Evolutionary conservation across 108 stramenopile species (phyloP), one percentile per base, ranked within the genome.

Genomic region (Nitzschia sp.): DNA sequence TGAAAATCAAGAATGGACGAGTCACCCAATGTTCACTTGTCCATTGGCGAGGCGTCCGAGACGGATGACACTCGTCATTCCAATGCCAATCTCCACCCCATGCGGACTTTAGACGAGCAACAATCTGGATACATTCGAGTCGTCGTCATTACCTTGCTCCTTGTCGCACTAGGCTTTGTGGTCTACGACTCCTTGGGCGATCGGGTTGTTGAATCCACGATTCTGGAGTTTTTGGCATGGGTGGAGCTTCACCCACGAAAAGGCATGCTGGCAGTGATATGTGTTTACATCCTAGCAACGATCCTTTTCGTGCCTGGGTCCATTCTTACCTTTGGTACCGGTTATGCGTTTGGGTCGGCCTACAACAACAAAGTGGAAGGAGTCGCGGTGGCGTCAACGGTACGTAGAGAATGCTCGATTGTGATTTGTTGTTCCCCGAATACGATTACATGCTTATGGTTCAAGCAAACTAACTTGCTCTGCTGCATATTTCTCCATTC

Each of bases 281-380:
- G 57, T 8, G 79, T 85, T 4, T 88, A 85, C 54, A 70, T 72
- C 11, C 21, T 83, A 21, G 87, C 87, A 0, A 88, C 87, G 24
- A 72, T 90, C 13, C 58, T 69, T 17, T 87, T 90, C 31, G 57
- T 90, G 36, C 89, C 89, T 0, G 89, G 86, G 8, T 71, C 76
- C 23, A 58, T 90, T 47, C 60, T 90, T 6, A 87, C 89, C 1
- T 61, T 90, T 26, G 89, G 89, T 3, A 71, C 80, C 60, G 86
- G 84, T 0, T 87, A 79, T 66, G 84, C 82, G 11, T 84, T 85
- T 70, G 83, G 81, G 19, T 72, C 62, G 13, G 80, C 86, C 1
- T 67, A 85, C 34, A 84, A 82, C 0, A 71, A 46, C 28, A 38
- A 29, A 4, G 71, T 66, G 23, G 27, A 32, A 35, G 89, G 86